A percentile compares a stretch with the other conserved stretches of the same genome.
phyloP scores from a whole-genome alignment of 148 eudicot genomes.

The Drosera capensis region DNA sequence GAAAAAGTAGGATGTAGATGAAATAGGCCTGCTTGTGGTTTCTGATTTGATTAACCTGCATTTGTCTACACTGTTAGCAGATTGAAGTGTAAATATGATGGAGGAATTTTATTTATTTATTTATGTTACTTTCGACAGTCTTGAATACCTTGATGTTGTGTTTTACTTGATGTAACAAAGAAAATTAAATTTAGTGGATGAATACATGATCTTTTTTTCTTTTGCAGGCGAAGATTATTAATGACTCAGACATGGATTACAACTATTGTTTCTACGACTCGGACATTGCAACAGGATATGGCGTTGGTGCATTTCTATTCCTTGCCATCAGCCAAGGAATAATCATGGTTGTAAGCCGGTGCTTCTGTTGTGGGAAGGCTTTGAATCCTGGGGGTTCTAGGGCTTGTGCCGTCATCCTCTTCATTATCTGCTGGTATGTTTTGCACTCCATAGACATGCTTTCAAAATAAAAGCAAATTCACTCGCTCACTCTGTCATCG shows the following conservation, averaged over 20 bases:
- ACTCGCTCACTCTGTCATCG: neutral
- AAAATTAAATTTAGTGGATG: neutral
- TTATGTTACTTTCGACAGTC: too few species aligned
- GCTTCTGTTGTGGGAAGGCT: slow-evolving; percentile 83
- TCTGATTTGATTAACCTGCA: too few species aligned
- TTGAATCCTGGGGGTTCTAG: slow-evolving; percentile 69
- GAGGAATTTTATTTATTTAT: too few species aligned
- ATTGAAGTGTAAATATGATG: too few species aligned
- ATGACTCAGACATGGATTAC: slow-evolving; percentile 30
- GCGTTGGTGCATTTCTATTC: slow-evolving; percentile 71
- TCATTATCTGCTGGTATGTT: slow-evolving; percentile 90
- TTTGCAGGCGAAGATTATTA: slow-evolving; percentile 27
- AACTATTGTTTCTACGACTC: slow-evolving; percentile 61
- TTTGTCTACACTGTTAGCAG: too few species aligned
- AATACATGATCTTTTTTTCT: neutral
- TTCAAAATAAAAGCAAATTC: neutral
- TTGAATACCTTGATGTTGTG: too few species aligned
- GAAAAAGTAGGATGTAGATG: too few species aligned
- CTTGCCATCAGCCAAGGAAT: slow-evolving; percentile 55
- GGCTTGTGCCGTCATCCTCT: slow-evolving; percentile 72
- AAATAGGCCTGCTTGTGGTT: too few species aligned
- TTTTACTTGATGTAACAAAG: neutral
- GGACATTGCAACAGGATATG: slow-evolving; percentile 72
- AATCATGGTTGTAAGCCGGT: slow-evolving; percentile 54
- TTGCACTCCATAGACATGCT: neutral